A percentile compares a stretch with the other conserved stretches of the same genome.
Evolutionary conservation across 805 yeast genomes (phyloP).

Genomic region (Saccharomycopsis sp.): DNA sequence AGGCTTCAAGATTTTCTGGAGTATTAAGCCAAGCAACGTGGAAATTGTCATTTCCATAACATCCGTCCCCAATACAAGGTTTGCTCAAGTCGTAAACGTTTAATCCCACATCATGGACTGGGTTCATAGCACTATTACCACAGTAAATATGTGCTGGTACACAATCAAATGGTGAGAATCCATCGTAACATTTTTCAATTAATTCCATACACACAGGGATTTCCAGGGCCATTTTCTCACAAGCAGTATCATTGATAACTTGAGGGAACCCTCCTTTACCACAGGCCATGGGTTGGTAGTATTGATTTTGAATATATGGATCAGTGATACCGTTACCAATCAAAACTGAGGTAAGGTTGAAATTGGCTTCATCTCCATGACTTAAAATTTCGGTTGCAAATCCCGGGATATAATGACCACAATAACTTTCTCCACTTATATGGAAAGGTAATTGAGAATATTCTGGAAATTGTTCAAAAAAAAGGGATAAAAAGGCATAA

Average conservation of each 20-base stretch:
- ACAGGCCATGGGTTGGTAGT: constrained; percentile 91
- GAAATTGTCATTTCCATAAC: constrained; percentile 68
- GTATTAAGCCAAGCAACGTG: constrained; percentile 71
- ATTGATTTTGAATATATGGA: constrained; percentile 64
- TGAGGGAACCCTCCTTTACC: constrained; percentile 64
- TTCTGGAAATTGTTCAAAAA: constrained; percentile 77
- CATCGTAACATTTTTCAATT: constrained; percentile 59
- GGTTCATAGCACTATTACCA: constrained; percentile 71
- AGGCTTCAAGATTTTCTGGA: constrained; percentile 63
- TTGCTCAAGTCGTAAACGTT: constrained; percentile 87
- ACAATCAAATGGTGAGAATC: constrained; percentile 64
- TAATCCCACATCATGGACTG: constrained; percentile 75
- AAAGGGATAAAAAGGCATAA: constrained; percentile 70
- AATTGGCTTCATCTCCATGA: constrained; percentile 29
- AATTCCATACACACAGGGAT: constrained; percentile 55
- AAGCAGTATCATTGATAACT: constrained; percentile 58
- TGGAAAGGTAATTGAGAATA: constrained; percentile 51
- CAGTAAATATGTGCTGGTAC: constrained; percentile 89
- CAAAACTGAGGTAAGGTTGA: constrained; percentile 65
- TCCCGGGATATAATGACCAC: constrained; percentile 74
- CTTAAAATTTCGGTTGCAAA: constrained; percentile 46
- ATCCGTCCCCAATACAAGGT: constrained; percentile 68
- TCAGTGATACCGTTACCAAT: constrained; percentile 94
- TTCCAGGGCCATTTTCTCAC: constrained; percentile 52
- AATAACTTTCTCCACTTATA: constrained; percentile 78